Base-by-base conservation (phyloP, 2,329 filamentous ascomycete genomes). In the Fusarium kyushuense region DNA sequence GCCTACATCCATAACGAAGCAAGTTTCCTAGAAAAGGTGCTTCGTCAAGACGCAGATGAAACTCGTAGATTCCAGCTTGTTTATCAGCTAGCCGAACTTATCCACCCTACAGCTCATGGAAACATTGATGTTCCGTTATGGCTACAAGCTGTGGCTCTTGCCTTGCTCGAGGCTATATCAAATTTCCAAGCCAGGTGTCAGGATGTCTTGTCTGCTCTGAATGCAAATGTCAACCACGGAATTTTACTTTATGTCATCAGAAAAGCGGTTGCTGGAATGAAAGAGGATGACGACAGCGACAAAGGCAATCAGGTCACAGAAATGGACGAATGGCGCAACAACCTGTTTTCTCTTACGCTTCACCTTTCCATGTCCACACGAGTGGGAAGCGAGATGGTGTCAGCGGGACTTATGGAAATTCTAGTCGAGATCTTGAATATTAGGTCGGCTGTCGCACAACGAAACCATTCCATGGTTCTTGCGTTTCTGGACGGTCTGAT, bases 171-270 rank as follows among this genome's bases (percentile, higher is more conserved):
- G 76, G 92, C 93, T n/a, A 84, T 99, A 58, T 89, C 92, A 9
- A 91, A 89, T 75, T 93, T 93, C 76, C 90, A 92, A 72, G 82
- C 86, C 58, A 94, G 93, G 75, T 87, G 90, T 30, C 83, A 89
- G 33, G 96, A 99, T 76, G 91, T 99, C 25, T 90, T 94, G 67
- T 90, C 93, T 41, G 94, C 96, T n/a, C 83, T 99, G 41, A 97
- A 94, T 74, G 93, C 96, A 54, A 97, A 95, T 72, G 95, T 98
- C 36, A 98, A 97, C 73, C 96, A 99, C 73, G 96, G 96, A 16
- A 91, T 98, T 30, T 85, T 99, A 43, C 91, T 98, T 70, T 98
- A 97, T 75, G 87, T 97, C 70, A 91, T 97, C 49, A 89, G 95
- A 57, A 97, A 97, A 79, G 92, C 94, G 12, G 92, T 98, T 58